Base-by-base conservation (phyloP, 257 asterid genomes). In the Nyctanthes arbortristis region DNA sequence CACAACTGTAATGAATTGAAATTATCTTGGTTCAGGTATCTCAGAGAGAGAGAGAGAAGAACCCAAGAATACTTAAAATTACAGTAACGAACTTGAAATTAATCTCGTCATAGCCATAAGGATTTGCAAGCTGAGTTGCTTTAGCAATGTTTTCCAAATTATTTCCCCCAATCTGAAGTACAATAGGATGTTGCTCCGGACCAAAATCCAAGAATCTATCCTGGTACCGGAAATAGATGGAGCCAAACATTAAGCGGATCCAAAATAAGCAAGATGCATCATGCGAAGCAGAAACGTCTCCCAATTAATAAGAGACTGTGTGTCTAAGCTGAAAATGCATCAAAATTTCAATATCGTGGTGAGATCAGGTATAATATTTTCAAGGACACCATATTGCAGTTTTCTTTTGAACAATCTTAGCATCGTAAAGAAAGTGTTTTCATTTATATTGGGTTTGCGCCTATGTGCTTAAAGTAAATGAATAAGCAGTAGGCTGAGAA, bases 101-200 rank as follows among this genome's bases (percentile, higher is more conserved):
- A 71, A 93, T 93, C 82, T 89, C 98, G 68, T 93, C 98, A 40
- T 91, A 93, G 80, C 96, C 97, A 74, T 91, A 93, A 69, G 96
- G 64, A 61, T 78, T 67, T 29, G 98, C 96, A 82, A 93, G 91
- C 78, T 89, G 85, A 72, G 86, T 80, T 16, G 98, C 98, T 79
- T 86, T 91, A 69, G 94, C 97, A 68, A 93, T 71, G 84, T 89
- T 93, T 58, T 82, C 84, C 87, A 93, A 78, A 81, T 93, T 90
- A 76, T 77, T 91, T 78, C 97, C 97, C 59, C 98, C 98, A 67
- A 93, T 87, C 71, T 93, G 98, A 79, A 93, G 98, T 71, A 84
- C 96, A 77, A 93, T 88, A 40, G 98, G 98, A 77, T 93, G 98
- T 69, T 93, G 97, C 78, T 91, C 97, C 2, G 84, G 91, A 67